Evolutionary conservation across 176 grass and related monocot genomes (phyloP).

Genomic region (Luzula sylvatica): DNA sequence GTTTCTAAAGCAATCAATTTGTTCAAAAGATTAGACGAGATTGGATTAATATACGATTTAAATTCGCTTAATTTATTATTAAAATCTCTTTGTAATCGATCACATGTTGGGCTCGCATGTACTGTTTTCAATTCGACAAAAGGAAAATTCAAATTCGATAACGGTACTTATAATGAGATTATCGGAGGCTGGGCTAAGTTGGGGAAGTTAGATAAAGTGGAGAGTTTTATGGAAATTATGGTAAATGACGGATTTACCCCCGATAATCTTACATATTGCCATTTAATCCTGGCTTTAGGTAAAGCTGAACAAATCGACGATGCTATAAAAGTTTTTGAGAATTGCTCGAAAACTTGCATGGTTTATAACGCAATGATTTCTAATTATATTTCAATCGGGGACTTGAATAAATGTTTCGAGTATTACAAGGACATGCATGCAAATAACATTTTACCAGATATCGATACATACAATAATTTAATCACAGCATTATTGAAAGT

Average conservation of each 20-base stretch:
- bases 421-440: conserved; percentile 71
- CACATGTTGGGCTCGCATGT: conserved; percentile 52
- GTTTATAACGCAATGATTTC: conserved; percentile 70
- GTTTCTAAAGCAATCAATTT: conserved; percentile 51
- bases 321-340: conserved; percentile 43
- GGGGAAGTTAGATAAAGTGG: conserved; percentile 52
- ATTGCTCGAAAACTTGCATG: conserved; percentile 36
- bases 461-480: conserved; percentile 45
- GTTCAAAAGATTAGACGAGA: conserved; percentile 40
- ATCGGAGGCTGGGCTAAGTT: conserved; percentile 69
- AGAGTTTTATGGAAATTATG: conserved; percentile 55
- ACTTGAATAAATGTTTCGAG: conserved; percentile 47
- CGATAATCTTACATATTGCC: conserved; percentile 44
- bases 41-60: conserved; percentile 25
- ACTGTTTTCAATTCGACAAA: conserved; percentile 29
- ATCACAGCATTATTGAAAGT: conserved; percentile 46
- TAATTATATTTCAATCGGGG: conserved; percentile 46
- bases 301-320: conserved; percentile 35
- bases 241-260: conserved; percentile 46
- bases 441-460: conserved; percentile 41
- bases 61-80: conserved; percentile 42
- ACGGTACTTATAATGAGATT: conserved; percentile 45
- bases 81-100: conserved; percentile 44
- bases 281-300: conserved; percentile 66
- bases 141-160: conserved; percentile 29